phyloP scores from a whole-genome alignment of 768 basidiomycete species.

The Pleurotus cornucopiae region DNA sequence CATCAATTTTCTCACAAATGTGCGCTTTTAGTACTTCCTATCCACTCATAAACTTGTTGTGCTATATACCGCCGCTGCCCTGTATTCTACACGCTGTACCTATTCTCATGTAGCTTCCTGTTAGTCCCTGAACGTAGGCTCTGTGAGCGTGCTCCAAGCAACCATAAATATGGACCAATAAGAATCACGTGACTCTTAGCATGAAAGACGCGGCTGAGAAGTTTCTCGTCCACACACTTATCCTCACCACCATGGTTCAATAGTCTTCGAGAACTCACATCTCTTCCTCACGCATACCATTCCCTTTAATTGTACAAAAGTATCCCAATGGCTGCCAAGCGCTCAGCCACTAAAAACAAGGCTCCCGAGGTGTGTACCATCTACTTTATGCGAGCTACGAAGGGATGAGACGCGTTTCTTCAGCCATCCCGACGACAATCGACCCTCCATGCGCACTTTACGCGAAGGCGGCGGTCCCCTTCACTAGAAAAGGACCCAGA shows the following conservation, averaged over 20 bases:
- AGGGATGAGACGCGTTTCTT: not conserved
- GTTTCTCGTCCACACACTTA: too few relatives aligned
- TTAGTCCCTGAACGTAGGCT: too few relatives aligned
- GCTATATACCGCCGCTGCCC: too few relatives aligned
- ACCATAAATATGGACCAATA: too few relatives aligned
- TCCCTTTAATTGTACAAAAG: not conserved
- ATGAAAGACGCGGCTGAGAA: too few relatives aligned
- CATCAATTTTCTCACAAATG: too few relatives aligned
- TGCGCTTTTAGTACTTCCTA: too few relatives aligned
- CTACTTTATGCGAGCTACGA: not conserved
- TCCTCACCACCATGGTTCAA: not conserved
- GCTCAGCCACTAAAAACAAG: not conserved
- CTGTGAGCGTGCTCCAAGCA: too few relatives aligned
- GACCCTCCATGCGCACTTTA: conserved; percentile 1
- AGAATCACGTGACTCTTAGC: too few relatives aligned
- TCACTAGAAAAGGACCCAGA: not conserved
- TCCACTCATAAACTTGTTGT: too few relatives aligned
- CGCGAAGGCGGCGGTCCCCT: not conserved
- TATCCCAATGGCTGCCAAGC: not conserved
- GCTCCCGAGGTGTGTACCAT: not conserved
- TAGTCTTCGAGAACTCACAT: not conserved
- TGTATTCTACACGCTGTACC: too few relatives aligned
- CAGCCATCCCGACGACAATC: not conserved
- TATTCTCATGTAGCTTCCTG: too few relatives aligned
- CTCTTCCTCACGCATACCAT: not conserved